These are phyloP conservation scores for Gymnopilus junonius DNA, from an alignment of 768 basidiomycete genomes.

Conservation along the genomic window DNA sequence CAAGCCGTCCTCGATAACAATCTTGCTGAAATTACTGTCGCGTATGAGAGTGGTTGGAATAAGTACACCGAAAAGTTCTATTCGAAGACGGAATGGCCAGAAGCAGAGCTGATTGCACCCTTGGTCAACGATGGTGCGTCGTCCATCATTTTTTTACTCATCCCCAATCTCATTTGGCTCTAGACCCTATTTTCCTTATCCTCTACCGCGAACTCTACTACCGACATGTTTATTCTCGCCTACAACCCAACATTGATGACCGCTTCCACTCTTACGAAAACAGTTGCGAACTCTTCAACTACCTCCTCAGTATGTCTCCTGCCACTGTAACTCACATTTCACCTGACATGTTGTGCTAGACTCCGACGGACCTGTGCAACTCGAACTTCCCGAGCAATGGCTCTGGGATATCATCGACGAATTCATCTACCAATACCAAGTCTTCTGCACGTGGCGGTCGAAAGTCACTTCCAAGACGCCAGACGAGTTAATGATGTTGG, in stretches of 20 bases:
- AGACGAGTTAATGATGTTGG: conserved; percentile 85
- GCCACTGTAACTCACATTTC: background rate
- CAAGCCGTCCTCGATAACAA: conserved; percentile 93
- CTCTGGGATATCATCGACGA: conserved; percentile 98
- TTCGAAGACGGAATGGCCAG: conserved; percentile 94
- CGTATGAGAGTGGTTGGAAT: conserved; percentile 98
- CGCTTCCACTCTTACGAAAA: conserved; percentile 98
- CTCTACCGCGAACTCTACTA: conserved; percentile 97
- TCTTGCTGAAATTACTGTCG: conserved; percentile 85
- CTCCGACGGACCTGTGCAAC: conserved; percentile 91
- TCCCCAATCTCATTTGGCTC: background rate
- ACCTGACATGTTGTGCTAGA: conserved; percentile 48
- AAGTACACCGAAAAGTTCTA: conserved; percentile 97
- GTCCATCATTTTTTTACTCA: background rate
- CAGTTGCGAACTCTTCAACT: conserved; percentile 98
- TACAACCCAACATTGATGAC: conserved; percentile 95
- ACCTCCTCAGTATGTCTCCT: conserved; percentile 77
- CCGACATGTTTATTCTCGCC: conserved; percentile 93
- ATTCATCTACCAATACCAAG: conserved; percentile 98
- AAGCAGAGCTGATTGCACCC: conserved; percentile 93
- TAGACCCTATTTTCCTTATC: conserved; percentile 92
- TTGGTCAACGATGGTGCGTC: conserved; percentile 87
- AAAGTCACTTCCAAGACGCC: conserved; percentile 86
- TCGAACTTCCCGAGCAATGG: conserved; percentile 97
- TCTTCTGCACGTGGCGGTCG: conserved; percentile 91